phyloP scores from a whole-genome alignment of 257 asterid genomes.

The Primulina eburnea region DNA sequence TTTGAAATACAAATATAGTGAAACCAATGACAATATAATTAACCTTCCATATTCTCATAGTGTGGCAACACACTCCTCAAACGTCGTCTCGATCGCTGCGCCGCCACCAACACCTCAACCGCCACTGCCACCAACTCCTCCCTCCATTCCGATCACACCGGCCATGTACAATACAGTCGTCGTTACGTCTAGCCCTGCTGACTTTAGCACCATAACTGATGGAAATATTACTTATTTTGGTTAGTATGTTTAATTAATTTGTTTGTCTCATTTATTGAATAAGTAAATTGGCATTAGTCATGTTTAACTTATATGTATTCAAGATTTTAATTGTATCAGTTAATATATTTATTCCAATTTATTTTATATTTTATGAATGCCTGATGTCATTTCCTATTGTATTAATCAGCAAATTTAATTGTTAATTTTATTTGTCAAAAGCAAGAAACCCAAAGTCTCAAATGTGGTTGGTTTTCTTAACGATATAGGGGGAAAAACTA shows the following conservation, averaged over 20 bases:
- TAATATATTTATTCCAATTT: too few species aligned
- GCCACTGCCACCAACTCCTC: conserved; percentile 17
- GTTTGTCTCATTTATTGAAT: conserved; percentile 20
- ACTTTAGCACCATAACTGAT: conserved; percentile 47
- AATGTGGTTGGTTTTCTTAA: too few species aligned
- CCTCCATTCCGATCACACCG: conserved; percentile 28
- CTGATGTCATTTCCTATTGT: too few species aligned
- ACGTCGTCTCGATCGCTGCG: conserved; percentile 40
- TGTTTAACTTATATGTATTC: too few species aligned
- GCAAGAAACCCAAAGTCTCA: too few species aligned
- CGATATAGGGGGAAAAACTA: too few species aligned
- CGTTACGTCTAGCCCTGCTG: conserved; percentile 36
- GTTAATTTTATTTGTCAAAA: too few species aligned
- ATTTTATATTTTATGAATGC: too few species aligned
- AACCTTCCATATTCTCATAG: conserved; percentile 33
- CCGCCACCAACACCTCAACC: conserved; percentile 29
- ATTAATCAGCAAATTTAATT: too few species aligned
- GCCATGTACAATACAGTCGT: conserved; percentile 39
- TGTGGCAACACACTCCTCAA: conserved; percentile 40
- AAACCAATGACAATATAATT: conserved; percentile 20
- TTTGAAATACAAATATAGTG: conserved; percentile 50
- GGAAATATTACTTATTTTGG: conserved; percentile 61
- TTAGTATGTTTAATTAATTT: conserved; percentile 23
- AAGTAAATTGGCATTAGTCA: conserved; percentile 9
- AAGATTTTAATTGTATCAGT: too few species aligned